phyloP scores from a whole-genome alignment of 345 rosid species.

The Eucalyptus cloeziana region DNA sequence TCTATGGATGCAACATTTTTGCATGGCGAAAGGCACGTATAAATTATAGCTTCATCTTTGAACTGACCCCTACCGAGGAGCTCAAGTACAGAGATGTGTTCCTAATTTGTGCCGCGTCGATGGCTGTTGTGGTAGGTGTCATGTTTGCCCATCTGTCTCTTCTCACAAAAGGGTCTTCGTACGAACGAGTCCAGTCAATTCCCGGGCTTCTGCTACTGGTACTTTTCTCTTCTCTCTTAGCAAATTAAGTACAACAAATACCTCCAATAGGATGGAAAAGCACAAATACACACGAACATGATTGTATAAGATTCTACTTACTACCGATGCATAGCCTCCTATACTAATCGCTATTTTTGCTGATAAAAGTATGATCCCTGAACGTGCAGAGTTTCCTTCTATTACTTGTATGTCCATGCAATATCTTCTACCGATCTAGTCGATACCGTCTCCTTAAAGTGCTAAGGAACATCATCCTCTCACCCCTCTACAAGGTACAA shows the following conservation, averaged over 20 bases:
- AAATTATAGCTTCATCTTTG: constrained; percentile 88
- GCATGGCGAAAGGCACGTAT: constrained; percentile 92
- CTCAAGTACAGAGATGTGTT: constrained; percentile 90
- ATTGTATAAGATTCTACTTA: not conserved
- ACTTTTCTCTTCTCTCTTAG: constrained; percentile 1
- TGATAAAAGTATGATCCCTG: not conserved
- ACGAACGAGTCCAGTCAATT: constrained; percentile 66
- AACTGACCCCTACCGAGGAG: constrained; percentile 60
- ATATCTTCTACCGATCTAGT: constrained; percentile 61
- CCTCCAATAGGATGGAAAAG: not conserved
- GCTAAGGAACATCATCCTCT: constrained; percentile 58
- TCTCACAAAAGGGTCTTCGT: constrained; percentile 59
- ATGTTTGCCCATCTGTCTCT: constrained; percentile 73
- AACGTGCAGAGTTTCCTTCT: constrained; percentile 42
- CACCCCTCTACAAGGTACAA: constrained; percentile 74
- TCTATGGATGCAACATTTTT: constrained; percentile 92
- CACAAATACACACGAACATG: not conserved
- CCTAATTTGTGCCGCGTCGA: constrained; percentile 68
- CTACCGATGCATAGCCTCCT: not conserved
- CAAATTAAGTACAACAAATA: not conserved
- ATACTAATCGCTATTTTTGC: not conserved
- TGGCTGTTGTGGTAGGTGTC: constrained; percentile 76
- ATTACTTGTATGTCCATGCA: constrained; percentile 66
- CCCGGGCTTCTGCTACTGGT: constrained; percentile 82
- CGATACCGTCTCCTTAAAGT: constrained; percentile 58